These are phyloP conservation scores for Alternaria tenuissima DNA, from an alignment of 2,329 filamentous ascomycete genomes.

Conservation along the genomic window DNA sequence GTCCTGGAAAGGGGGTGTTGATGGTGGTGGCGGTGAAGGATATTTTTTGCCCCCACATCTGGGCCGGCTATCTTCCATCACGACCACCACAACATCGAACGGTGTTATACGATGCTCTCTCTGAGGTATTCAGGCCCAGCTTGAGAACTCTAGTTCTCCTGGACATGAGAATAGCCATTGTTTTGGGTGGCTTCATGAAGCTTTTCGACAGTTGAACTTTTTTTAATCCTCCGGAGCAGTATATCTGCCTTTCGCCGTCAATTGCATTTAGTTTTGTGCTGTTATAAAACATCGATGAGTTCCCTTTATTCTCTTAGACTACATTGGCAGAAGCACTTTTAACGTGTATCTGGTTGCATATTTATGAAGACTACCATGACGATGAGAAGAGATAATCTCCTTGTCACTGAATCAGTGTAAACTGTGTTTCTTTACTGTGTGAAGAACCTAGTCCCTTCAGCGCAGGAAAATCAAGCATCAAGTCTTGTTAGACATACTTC, in stretches of 20 bases:
- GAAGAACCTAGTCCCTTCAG: not conserved
- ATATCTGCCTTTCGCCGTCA: not conserved
- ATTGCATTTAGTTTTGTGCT: not conserved
- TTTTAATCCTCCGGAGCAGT: not conserved
- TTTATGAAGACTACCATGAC: not conserved
- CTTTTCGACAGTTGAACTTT: not conserved
- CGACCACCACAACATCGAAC: not conserved
- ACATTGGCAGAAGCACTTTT: not conserved
- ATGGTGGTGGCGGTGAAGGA: not conserved
- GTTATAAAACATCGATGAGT: not conserved
- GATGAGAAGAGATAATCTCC: not conserved
- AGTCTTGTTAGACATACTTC: not conserved
- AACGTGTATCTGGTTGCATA: not conserved
- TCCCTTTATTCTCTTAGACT: not conserved
- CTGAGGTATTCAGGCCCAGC: not conserved
- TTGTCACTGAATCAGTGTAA: not conserved
- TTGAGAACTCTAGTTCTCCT: not conserved
- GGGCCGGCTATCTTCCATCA: not conserved
- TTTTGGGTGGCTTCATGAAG: not conserved
- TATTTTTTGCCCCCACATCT: not conserved
- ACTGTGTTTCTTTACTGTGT: not conserved
- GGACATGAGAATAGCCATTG: not conserved
- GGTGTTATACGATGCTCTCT: not conserved
- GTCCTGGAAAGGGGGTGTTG: not conserved
- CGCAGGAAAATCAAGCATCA: accelerated